Conservation (phyloP, 164 flowering plant genomes). For the Vitis rupestris region DNA sequence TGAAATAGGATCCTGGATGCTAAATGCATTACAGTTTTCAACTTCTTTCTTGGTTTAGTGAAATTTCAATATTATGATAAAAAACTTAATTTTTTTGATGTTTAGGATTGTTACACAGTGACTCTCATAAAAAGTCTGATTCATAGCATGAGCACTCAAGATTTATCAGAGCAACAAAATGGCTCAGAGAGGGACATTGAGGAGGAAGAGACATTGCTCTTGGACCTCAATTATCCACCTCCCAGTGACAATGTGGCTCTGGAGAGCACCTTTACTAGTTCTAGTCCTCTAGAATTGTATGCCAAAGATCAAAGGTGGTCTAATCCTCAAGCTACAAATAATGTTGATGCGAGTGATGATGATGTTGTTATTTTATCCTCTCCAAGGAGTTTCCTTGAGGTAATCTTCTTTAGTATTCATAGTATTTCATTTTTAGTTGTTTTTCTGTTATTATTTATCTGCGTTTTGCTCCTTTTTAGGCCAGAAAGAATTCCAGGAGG, state of each 20-base stretch:
- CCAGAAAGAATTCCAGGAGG: neutral
- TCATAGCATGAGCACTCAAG: neutral
- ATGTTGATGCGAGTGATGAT: slow-evolving; percentile 7
- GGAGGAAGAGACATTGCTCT: neutral
- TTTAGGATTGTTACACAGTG: neutral
- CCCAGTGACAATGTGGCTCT: neutral
- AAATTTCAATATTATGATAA: too few species aligned
- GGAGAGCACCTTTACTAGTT: neutral
- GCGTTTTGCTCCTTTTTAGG: slow-evolving; percentile 4
- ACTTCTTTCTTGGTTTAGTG: too few species aligned
- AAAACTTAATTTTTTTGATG: neutral
- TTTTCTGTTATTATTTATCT: neutral
- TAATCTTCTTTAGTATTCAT: neutral
- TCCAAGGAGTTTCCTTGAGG: slow-evolving; percentile 3
- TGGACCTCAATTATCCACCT: slow-evolving; percentile 14
- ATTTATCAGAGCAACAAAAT: neutral
- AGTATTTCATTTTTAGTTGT: neutral
- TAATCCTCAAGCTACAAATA: slow-evolving; percentile 1
- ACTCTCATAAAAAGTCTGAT: neutral
- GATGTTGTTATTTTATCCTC: slow-evolving; percentile 6
- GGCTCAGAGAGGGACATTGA: neutral
- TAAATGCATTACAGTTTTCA: too few species aligned
- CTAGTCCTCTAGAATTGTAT: neutral
- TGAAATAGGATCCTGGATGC: too few species aligned
- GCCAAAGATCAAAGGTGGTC: neutral